Evolutionary conservation across 2,329 filamentous ascomycete genomes (phyloP).

Genomic region (Microcyclospora tardicrescens): DNA sequence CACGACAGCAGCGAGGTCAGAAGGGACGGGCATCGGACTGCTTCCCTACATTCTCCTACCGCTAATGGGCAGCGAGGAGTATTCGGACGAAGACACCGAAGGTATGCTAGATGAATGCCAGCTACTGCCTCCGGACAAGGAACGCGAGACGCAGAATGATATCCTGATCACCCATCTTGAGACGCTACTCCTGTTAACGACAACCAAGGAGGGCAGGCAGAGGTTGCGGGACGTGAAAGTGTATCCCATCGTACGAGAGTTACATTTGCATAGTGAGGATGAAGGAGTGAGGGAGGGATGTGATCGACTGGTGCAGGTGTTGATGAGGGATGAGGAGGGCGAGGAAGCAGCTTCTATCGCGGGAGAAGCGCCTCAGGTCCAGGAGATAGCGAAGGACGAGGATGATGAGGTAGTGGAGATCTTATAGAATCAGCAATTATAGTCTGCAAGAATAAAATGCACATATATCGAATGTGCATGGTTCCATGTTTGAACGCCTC

Average conservation of each 20-base stretch:
- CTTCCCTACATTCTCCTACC: slow-evolving; percentile 82
- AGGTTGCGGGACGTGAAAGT: slow-evolving; percentile 63
- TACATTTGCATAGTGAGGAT: slow-evolving; percentile 63
- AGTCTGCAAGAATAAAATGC: too few relatives aligned
- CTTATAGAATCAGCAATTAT: slow-evolving; percentile 3
- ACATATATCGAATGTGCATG: too few relatives aligned
- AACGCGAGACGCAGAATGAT: slow-evolving; percentile 60
- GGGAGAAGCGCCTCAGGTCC: slow-evolving; percentile 26
- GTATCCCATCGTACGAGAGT: slow-evolving; percentile 80
- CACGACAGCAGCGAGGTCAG: not conserved
- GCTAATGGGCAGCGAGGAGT: slow-evolving; percentile 78
- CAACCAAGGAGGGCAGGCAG: slow-evolving; percentile 62
- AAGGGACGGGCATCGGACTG: slow-evolving; percentile 59
- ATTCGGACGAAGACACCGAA: slow-evolving; percentile 71
- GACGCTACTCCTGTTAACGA: slow-evolving; percentile 71
- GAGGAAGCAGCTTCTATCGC: slow-evolving; percentile 31
- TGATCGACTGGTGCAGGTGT: slow-evolving; percentile 77
- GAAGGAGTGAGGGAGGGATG: slow-evolving; percentile 73
- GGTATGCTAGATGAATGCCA: slow-evolving; percentile 85
- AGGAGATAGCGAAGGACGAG: slow-evolving; percentile 29
- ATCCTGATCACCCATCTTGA: slow-evolving; percentile 84
- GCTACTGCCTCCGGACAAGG: slow-evolving; percentile 77
- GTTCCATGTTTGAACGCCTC: too few relatives aligned
- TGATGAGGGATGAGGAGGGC: slow-evolving; percentile 66
- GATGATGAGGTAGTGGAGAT: slow-evolving; percentile 31